Evolutionary conservation across 441 rosid genomes (phyloP).

Genomic region (Arabidopsis hybrid): DNA sequence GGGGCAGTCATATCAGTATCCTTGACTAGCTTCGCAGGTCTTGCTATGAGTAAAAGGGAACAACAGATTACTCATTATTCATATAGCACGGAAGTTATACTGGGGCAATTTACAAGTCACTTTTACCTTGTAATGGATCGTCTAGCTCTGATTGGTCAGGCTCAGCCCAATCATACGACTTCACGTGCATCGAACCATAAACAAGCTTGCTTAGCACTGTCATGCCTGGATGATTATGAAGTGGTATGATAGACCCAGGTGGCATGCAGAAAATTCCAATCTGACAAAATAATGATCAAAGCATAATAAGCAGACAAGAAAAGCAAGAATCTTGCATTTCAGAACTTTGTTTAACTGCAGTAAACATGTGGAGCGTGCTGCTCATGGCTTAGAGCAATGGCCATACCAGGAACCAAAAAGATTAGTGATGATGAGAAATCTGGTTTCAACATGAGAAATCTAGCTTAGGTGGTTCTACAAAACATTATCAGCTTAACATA

Average conservation of each 20-base stretch:
- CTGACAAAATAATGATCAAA: slow-evolving; percentile 51
- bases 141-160: slow-evolving; percentile 49
- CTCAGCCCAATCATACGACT: slow-evolving; percentile 91
- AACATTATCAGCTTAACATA: background rate
- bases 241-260: slow-evolving; percentile 90
- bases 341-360: slow-evolving; percentile 12
- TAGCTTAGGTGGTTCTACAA: slow-evolving; percentile 1
- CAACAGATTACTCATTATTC: slow-evolving; percentile 4
- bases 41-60: slow-evolving; percentile 55
- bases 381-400: background rate
- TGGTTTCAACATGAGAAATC: slow-evolving; percentile 17
- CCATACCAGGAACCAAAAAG: background rate
- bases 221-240: slow-evolving; percentile 99
- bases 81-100: background rate
- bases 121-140: slow-evolving; percentile 79
- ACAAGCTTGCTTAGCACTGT: slow-evolving; percentile 98
- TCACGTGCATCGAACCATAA: slow-evolving; percentile 86
- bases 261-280: slow-evolving; percentile 99
- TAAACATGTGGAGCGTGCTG: background rate
- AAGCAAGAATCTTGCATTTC: slow-evolving; percentile 8
- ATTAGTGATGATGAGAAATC: slow-evolving; percentile 6
- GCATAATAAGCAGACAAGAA: slow-evolving; percentile 30
- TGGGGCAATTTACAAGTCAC: slow-evolving; percentile 1
- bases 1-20: slow-evolving; percentile 67
- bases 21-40: slow-evolving; percentile 63